A percentile compares a stretch with the other conserved stretches of the same genome.
phyloP scores from a whole-genome alignment of 2,329 filamentous ascomycete genomes.

The Thermoascus crustaceus region DNA sequence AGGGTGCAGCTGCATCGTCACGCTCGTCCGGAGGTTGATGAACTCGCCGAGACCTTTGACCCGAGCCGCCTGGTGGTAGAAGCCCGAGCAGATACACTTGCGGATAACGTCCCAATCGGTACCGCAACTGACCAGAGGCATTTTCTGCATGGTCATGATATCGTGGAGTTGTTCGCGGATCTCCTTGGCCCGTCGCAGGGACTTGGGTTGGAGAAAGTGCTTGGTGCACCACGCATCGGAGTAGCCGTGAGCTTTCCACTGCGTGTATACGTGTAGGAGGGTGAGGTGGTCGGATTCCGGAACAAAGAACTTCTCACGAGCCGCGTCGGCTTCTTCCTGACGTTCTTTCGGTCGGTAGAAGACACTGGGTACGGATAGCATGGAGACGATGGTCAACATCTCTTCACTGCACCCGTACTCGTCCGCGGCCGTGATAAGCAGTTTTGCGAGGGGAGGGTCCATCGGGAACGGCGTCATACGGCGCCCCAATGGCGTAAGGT shows the following conservation, averaged over 20 bases:
- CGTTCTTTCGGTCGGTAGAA: conserved; percentile 97
- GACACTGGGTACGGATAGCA: conserved; percentile 92
- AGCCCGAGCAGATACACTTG: conserved; percentile 94
- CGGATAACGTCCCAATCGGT: conserved; percentile 96
- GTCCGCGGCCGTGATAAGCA: conserved; percentile 82
- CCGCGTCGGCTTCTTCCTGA: conserved; percentile 90
- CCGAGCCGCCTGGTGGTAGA: conserved; percentile 95
- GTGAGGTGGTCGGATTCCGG: conserved; percentile 96
- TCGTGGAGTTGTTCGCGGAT: conserved; percentile 88
- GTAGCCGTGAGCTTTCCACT: conserved; percentile 87
- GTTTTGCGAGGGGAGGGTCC: conserved; percentile 91
- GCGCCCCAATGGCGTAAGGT: conserved; percentile 75
- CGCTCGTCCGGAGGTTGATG: conserved; percentile 88
- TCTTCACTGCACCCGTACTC: conserved; percentile 92
- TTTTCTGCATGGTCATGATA: conserved; percentile 90
- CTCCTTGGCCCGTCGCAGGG: conserved; percentile 81
- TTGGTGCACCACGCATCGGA: conserved; percentile 87
- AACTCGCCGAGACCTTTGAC: conserved; percentile 97
- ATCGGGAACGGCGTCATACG: conserved; percentile 98
- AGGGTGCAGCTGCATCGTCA: conserved; percentile 88
- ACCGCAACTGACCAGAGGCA: conserved; percentile 78
- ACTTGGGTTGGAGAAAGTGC: conserved; percentile 94
- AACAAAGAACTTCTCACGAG: conserved; percentile 96
- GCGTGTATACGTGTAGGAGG: conserved; percentile 87
- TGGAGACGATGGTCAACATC: conserved; percentile 96